Evolutionary conservation across 805 yeast species (phyloP).

Genomic region (Wickerhamiella musiphila): DNA sequence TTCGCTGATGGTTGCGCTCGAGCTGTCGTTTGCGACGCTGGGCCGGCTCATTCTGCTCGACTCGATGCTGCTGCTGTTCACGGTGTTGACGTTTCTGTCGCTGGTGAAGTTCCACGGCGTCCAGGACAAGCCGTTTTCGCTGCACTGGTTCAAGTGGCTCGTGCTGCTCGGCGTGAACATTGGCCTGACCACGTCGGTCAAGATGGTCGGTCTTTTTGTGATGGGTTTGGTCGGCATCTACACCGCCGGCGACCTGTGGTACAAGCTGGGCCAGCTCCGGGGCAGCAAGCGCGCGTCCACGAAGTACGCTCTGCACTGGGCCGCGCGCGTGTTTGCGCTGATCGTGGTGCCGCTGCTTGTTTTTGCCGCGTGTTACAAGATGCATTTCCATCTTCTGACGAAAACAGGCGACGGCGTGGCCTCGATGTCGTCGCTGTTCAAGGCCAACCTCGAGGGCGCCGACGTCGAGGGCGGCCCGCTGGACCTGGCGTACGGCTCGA

Average conservation of each 20-base stretch:
- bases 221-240: slow-evolving; percentile 77
- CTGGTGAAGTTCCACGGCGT: slow-evolving; percentile 66
- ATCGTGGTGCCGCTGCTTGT: slow-evolving; percentile 66
- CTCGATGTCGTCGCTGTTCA: slow-evolving; percentile 91
- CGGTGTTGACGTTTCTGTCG: slow-evolving; percentile 62
- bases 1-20: slow-evolving; percentile 60
- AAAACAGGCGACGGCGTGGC: slow-evolving; percentile 92
- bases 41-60: slow-evolving; percentile 83
- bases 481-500: slow-evolving; percentile 58
- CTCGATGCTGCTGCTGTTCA: slow-evolving; percentile 69
- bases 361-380: slow-evolving; percentile 77
- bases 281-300: slow-evolving; percentile 39
- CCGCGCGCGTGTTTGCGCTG: slow-evolving; percentile 53
- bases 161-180: slow-evolving; percentile 65
- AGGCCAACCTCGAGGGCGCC: slow-evolving; percentile 77
- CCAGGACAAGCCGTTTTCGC: slow-evolving; percentile 47
- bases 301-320: slow-evolving; percentile 48
- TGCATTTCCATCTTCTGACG: slow-evolving; percentile 67
- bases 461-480: slow-evolving; percentile 54
- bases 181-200: slow-evolving; percentile 86
- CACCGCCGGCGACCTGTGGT: slow-evolving; percentile 75
- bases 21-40: slow-evolving; percentile 72
- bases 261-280: slow-evolving; percentile 47
- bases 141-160: slow-evolving; percentile 79
- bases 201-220: slow-evolving; percentile 90